These are phyloP conservation scores for Trematosphaeria pertusa DNA, from an alignment of 2,329 filamentous ascomycete species.

Conservation along the genomic window DNA sequence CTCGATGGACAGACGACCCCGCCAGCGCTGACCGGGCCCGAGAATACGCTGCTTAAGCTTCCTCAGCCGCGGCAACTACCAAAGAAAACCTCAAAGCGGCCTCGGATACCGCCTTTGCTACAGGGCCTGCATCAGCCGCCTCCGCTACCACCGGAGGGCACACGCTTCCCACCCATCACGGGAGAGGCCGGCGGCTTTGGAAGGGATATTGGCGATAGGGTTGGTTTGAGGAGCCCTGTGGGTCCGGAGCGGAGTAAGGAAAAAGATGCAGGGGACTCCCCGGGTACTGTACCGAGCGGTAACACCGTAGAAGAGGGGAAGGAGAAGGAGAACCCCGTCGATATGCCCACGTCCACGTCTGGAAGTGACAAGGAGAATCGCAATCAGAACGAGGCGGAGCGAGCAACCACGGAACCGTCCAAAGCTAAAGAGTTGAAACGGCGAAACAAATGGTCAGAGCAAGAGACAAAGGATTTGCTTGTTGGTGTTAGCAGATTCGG, in stretches of 20 bases:
- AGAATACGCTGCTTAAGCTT: conserved; percentile 38
- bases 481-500: conserved; percentile 67
- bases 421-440: conserved; percentile 55
- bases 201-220: conserved; percentile 26
- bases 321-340: background rate
- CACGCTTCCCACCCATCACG: conserved; percentile 67
- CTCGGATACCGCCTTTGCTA: conserved; percentile 57
- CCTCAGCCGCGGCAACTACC: conserved; percentile 49
- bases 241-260: conserved; percentile 17
- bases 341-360: background rate
- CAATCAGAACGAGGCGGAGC: background rate
- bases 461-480: conserved; percentile 65
- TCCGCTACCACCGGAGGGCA: conserved; percentile 59
- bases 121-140: conserved; percentile 70
- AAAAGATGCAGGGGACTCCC: conserved; percentile 5
- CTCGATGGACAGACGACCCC: conserved; percentile 24
- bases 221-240: conserved; percentile 18
- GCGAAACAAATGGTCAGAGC: conserved; percentile 67
- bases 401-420: conserved; percentile 7
- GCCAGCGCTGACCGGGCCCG: conserved; percentile 18
- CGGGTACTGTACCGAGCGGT: no score
- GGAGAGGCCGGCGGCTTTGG: conserved; percentile 48
- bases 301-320: background rate
- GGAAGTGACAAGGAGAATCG: conserved; percentile 11
- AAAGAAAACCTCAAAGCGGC: conserved; percentile 40